phyloP scores from a whole-genome alignment of 1,284 basidiomycete genomes.

The Cystobasidiaceae sp. region DNA sequence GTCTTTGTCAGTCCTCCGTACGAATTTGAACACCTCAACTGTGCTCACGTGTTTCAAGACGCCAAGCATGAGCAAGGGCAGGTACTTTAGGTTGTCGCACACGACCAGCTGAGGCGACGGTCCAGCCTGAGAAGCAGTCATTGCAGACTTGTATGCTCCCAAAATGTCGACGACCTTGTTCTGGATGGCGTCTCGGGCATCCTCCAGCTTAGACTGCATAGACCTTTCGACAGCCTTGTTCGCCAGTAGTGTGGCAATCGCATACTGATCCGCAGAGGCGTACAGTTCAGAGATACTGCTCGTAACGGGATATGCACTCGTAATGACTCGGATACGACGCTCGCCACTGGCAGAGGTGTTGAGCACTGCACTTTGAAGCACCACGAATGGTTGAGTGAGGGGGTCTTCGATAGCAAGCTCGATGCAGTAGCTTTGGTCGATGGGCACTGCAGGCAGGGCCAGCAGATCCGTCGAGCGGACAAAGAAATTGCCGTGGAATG shows the following conservation, averaged over 20 bases:
- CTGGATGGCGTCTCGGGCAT: slow-evolving; percentile 82
- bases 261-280: slow-evolving; percentile 89
- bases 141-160: slow-evolving; percentile 88
- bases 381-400: slow-evolving; percentile 84
- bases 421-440: slow-evolving; percentile 94
- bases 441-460: slow-evolving; percentile 91
- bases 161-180: slow-evolving; percentile 89
- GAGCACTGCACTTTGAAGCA: slow-evolving; percentile 90
- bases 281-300: slow-evolving; percentile 89
- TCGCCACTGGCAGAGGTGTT: slow-evolving; percentile 95
- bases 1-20: not conserved
- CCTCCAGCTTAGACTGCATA: slow-evolving; percentile 79
- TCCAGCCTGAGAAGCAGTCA: slow-evolving; percentile 87
- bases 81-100: slow-evolving; percentile 86
- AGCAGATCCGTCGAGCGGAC: slow-evolving; percentile 95
- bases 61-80: slow-evolving; percentile 83
- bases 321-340: slow-evolving; percentile 91
- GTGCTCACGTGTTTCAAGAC: slow-evolving; percentile 81
- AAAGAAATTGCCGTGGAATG: slow-evolving; percentile 99
- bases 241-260: slow-evolving; percentile 79
- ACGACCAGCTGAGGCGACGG: slow-evolving; percentile 90
- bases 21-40: slow-evolving; percentile 22
- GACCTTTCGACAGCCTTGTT: slow-evolving; percentile 96
- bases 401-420: slow-evolving; percentile 97
- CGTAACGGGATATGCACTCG: slow-evolving; percentile 86